Base-by-base conservation (phyloP, 768 basidiomycete species). In the Phanerochaete sordida region DNA sequence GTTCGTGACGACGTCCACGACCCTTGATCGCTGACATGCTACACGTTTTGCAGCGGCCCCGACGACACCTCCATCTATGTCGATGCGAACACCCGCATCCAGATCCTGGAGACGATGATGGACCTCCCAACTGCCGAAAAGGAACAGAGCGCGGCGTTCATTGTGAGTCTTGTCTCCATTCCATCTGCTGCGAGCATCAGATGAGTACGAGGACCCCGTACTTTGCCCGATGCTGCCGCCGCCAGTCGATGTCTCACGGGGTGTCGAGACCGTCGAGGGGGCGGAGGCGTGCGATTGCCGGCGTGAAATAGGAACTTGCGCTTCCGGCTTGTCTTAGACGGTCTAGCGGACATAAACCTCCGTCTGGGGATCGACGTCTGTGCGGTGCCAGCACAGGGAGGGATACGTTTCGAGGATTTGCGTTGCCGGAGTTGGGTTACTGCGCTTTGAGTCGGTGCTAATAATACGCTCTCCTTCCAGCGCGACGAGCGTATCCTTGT, bases 401-500 rank as follows among this genome's bases (percentile, higher is more conserved):
- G 39, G 19, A 43, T 9, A 43, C 19, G 19, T 19, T 11, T 16
- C 19, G 8, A 11, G 19, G 4, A 43, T 19, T 19, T 4, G 19
- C 33, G 6, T 13, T 35, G 44, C 19, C 44, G 19, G 7, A 19
- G 19, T 46, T 46, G 44, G 23, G 44, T 35, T 35, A 35, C 6
- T n/a, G n/a, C n/a, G 33, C 6, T 11, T 4, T 43, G 27, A 48
- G 13, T 9, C 21, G 27, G 47, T 48, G 47, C 47, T 48, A 48
- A 31, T 30, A 21, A 11, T 46, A 21, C 49, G 33, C 19, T 43
- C 19, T 43, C 39, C 8, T 52, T 31, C 5, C 63, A 89, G 88
- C 84, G 92, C 48, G 88, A 93, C 70, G 93, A 94, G 70, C 84
- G 89, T 39, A 88, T 90, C 19, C 80, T 95, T 57, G 82, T 94